phyloP scores from a whole-genome alignment of 768 basidiomycete genomes.

The Lactarius sp. region DNA sequence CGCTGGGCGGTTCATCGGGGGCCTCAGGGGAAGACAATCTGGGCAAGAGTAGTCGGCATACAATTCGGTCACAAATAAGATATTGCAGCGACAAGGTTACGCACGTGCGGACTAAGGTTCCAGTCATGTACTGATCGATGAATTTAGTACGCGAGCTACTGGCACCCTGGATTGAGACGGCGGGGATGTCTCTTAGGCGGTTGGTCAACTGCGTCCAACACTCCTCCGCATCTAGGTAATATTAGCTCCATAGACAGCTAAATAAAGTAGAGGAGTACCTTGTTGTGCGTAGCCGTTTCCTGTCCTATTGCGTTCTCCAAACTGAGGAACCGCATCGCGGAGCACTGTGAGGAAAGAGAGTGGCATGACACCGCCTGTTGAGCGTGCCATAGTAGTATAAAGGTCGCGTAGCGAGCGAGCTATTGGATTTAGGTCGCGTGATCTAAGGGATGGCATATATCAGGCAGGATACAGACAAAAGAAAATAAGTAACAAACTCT shows the following conservation, averaged over 20 bases:
- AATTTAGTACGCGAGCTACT: conserved; percentile 41
- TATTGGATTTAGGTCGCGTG: conserved; percentile 30
- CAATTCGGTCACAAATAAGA: conserved; percentile 1
- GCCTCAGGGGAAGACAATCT: conserved; percentile 83
- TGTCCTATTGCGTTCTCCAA: conserved; percentile 63
- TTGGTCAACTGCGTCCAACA: conserved; percentile 76
- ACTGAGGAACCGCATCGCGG: conserved; percentile 82
- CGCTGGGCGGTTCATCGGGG: conserved; percentile 65
- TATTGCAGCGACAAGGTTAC: conserved; percentile 22
- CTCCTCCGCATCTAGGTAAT: conserved; percentile 70
- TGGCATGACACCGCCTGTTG: conserved; percentile 74
- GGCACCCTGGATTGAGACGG: conserved; percentile 31
- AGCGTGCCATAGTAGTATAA: conserved; percentile 66
- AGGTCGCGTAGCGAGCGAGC: conserved; percentile 58
- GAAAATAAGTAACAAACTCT: conserved; percentile 40
- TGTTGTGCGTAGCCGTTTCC: conserved; percentile 65
- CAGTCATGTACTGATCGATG: conserved; percentile 77
- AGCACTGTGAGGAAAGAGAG: conserved; percentile 60
- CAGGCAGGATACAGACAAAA: neutral
- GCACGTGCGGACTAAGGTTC: conserved; percentile 69
- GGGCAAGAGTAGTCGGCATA: neutral
- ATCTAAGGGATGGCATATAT: neutral
- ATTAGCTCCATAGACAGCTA: neutral
- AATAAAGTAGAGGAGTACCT: conserved; percentile 33
- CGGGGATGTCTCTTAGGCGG: conserved; percentile 65